Evolutionary conservation across 2,329 filamentous ascomycete species (phyloP).

Genomic region (Calonectria pauciramosa): DNA sequence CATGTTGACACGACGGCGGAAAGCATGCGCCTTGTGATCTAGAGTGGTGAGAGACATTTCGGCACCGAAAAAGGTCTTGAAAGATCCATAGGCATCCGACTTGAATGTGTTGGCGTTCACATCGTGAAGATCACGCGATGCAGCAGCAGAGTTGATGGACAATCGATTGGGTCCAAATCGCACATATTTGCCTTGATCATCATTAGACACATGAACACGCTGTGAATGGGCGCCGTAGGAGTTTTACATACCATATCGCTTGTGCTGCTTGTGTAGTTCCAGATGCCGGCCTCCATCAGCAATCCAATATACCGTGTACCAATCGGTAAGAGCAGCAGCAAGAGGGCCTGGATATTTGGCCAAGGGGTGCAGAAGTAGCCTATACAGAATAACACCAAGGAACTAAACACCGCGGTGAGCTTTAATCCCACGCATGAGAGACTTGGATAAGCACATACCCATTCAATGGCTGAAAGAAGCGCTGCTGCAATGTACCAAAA

Average conservation of each 20-base stretch:
- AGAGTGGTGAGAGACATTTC: constrained; percentile 2
- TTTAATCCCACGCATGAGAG: neutral
- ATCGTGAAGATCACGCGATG: constrained; percentile 3
- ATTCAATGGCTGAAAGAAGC: neutral
- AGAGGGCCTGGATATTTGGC: constrained; percentile 9
- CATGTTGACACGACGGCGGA: constrained; percentile 8
- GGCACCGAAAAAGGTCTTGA: constrained; percentile 5
- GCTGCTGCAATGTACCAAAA: neutral
- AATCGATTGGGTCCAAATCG: constrained; percentile 1
- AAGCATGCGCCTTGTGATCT: neutral
- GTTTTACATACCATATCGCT: neutral
- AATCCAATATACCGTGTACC: constrained; percentile 12
- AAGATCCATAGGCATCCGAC: neutral
- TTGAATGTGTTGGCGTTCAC: constrained; percentile 12
- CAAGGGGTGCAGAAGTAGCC: neutral
- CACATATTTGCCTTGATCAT: neutral
- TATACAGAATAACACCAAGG: neutral
- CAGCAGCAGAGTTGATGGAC: constrained; percentile 7
- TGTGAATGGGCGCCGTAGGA: neutral
- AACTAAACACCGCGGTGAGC: neutral
- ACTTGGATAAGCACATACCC: neutral
- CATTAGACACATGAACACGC: neutral
- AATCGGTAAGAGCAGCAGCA: neutral
- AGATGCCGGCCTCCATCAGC: neutral
- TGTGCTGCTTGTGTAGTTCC: constrained; percentile 3